Evolutionary conservation across 1,139 yeast genomes (phyloP), one percentile per base, ranked within the genome.

Genomic region (Yamadazyma aaseri): DNA sequence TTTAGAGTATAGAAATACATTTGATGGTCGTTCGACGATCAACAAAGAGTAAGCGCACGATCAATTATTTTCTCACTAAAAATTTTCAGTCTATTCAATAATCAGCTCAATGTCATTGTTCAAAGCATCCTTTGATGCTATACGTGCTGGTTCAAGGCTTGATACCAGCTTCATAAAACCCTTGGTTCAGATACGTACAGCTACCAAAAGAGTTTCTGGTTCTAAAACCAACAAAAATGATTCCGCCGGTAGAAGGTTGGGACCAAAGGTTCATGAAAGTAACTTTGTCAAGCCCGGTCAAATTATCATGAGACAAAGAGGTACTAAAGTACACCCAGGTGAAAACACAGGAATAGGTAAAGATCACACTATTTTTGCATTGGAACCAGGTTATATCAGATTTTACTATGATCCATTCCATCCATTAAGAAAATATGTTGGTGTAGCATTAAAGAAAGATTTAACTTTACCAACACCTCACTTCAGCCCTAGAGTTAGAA

Each of bases 381-480:
- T 72, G 29, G 97, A 92, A 54, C 96, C 97, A 2, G 98, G 98
- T 16, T 89, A 70, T 57, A 97, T 92, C 31, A 76, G 95, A 46
- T 92, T 79, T 63, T 92, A 92, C 59, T 68, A 80, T 45, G 97
- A 92, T 64, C 98, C 98, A n/a, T 90, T 90, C 71, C 98, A 92
- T 55, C 97, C 97, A 28, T 77, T 80, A 55, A 79, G 97, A 58
- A 84, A 83, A 56, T 86, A 86, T 53, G 87, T 89, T 38, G 98
- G 98, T 26, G 81, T 92, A 34, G 90, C 95, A 2, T 71, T 92
- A 40, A 68, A 68, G 30, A 72, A 73, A 44, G 83, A 80, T 4
- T 63, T 76, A 28, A 63, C 69, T 39, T 72, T 92, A 31, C 98
- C 98, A 23, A 79, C 87, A 8, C 86, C 94, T 7, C 97, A 92